Evolutionary conservation across 2,329 filamentous ascomycete genomes (phyloP).

Genomic region (Diatrype stigma): DNA sequence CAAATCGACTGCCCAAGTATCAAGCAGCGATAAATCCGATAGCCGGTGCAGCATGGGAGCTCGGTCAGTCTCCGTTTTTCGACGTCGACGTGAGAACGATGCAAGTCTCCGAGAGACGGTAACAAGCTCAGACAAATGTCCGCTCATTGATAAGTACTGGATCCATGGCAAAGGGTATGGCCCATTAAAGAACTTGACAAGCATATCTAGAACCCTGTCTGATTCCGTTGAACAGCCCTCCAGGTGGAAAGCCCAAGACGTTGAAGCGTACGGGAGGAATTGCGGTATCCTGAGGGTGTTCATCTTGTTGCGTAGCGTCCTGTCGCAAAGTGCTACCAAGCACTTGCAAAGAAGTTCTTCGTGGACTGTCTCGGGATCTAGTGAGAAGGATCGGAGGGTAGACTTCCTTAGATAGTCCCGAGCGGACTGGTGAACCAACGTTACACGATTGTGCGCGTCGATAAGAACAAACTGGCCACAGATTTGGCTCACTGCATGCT

Average conservation of each 20-base stretch:
- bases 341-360: conserved; percentile 12
- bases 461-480: conserved; percentile 17
- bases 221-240: conserved; percentile 8
- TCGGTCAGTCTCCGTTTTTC: conserved; percentile 6
- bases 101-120: conserved; percentile 7
- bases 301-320: conserved; percentile 11
- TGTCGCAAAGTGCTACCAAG: conserved; percentile 12
- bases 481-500: conserved; percentile 10
- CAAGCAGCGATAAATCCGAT: conserved; percentile 12
- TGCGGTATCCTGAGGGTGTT: conserved; percentile 2
- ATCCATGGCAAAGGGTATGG: conserved; percentile 19
- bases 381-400: conserved; percentile 1
- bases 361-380: conserved; percentile 8
- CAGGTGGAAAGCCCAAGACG: conserved; percentile 18
- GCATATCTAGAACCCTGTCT: conserved; percentile 9
- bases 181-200: conserved; percentile 16
- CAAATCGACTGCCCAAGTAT: conserved; percentile 19
- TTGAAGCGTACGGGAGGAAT: conserved; percentile 16
- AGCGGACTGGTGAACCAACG: conserved; percentile 13
- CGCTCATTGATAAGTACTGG: conserved; percentile 16
- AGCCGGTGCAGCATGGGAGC: conserved; percentile 9
- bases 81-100: conserved; percentile 2
- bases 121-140: conserved; percentile 10
- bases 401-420: conserved; percentile 10
- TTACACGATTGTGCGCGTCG: conserved; percentile 9